Evolutionary conservation across 345 rosid genomes (phyloP), one percentile per base, ranked within the genome.

Genomic region (Gossypium turneri): DNA sequence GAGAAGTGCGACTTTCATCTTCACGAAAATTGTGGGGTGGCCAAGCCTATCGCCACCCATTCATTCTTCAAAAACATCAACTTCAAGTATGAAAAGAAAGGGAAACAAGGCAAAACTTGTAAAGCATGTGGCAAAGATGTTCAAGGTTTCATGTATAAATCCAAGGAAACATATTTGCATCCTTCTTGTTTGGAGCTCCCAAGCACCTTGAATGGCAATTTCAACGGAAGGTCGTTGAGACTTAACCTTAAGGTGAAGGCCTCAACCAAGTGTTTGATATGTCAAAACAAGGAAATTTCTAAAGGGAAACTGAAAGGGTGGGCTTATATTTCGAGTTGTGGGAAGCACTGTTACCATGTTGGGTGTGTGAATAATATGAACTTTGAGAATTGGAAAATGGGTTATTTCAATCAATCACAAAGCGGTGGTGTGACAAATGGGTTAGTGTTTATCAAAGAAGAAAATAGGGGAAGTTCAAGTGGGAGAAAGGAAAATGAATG

Each of bases 291-390:
- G 27, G 51, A 64, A 19, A 64, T 64, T 25, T 19, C 15, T 9
- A 41, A 38, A 64, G 69, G 69, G 3, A 64, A 64, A 19, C 10
- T 64, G 22, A 64, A 64, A 41, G 69, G 69, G 2, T 64, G 69
- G 69, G 69, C 25, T 19, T 64, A 64, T 64, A 50, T 64, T 64
- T 64, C 69, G 2, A n/a, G 3, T 43, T 10, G 51, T 19, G 69
- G 69, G 3, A 64, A 64, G 51, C 69, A 64, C 12, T 64, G 50
- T 64, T 64, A 64, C 69, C 69, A 64, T 64, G 69, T 64, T 41
- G 69, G 69, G 12, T 64, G 69, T 64, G 69, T 41, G 22, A 64
- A 64, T 64, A 4, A 19, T 3, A 19, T 64, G 69, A 64, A 64
- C 7, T 43, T n/a, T 11, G 69, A 64, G 69, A 64, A 64, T 43